phyloP scores from a whole-genome alignment of 2,329 filamentous ascomycete genomes.

The Setomelanomma holmii region DNA sequence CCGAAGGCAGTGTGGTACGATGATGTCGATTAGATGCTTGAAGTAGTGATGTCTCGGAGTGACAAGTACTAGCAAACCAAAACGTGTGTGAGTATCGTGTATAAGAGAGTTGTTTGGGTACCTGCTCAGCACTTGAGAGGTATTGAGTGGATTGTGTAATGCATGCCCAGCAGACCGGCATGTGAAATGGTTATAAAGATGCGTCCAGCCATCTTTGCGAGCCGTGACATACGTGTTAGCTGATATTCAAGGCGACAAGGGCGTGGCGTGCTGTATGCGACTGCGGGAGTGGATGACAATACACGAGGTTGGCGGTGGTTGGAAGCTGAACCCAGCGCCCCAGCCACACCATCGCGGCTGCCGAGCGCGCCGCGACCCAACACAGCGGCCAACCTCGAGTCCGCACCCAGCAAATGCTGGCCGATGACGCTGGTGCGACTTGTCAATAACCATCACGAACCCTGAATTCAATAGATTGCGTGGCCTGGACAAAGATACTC shows the following conservation, averaged over 20 bases:
- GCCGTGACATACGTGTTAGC: constrained; percentile 34
- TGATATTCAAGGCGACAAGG: constrained; percentile 21
- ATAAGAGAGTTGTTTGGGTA: constrained; percentile 12
- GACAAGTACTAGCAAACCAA: constrained; percentile 11
- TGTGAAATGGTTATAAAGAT: constrained; percentile 36
- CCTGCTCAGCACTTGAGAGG: constrained; percentile 31
- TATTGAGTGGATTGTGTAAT: constrained; percentile 30
- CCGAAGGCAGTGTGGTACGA: constrained; percentile 11
- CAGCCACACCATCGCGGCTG: constrained; percentile 32
- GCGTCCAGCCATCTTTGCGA: constrained; percentile 44
- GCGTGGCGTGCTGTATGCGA: constrained; percentile 30
- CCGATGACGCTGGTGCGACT: constrained; percentile 10
- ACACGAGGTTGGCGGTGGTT: constrained; percentile 45
- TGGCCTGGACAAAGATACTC: constrained; percentile 4
- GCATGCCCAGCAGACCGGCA: constrained; percentile 20
- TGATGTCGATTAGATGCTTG: constrained; percentile 4
- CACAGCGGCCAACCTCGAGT: constrained; percentile 14
- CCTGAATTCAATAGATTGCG: constrained; percentile 11
- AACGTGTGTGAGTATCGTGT: constrained; percentile 14
- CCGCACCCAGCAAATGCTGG: constrained; percentile 2
- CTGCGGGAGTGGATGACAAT: constrained; percentile 40
- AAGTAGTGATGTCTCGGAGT: constrained; percentile 10
- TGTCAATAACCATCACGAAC: neutral
- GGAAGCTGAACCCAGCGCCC: constrained; percentile 23
- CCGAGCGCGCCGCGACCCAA: constrained; percentile 7